A percentile compares a stretch with the other conserved stretches of the same genome.
phyloP scores from a whole-genome alignment of 2,329 filamentous ascomycete genomes.

The Beauveria medogensis region DNA sequence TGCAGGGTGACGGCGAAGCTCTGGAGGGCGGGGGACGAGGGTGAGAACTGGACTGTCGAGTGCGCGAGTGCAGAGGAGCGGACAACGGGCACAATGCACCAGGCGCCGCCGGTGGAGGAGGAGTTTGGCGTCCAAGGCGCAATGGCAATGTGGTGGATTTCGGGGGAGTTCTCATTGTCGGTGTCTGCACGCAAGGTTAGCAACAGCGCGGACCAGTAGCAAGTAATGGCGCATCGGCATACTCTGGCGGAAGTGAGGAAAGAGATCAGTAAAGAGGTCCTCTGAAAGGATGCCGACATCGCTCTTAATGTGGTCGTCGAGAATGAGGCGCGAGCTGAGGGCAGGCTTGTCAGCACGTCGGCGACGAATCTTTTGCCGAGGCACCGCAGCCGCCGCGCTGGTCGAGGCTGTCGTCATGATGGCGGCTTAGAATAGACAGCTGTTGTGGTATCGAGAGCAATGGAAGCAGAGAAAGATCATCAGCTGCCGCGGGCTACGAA shows the following conservation, averaged over 20 bases:
- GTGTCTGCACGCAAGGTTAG: slow-evolving; percentile 16
- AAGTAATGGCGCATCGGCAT: slow-evolving; percentile 23
- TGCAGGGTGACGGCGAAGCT: slow-evolving; percentile 69
- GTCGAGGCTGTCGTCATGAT: slow-evolving; percentile 17
- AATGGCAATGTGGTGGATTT: slow-evolving; percentile 59
- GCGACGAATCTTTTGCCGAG: slow-evolving; percentile 39
- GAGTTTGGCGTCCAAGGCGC: slow-evolving; percentile 61
- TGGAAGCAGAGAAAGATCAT: background rate
- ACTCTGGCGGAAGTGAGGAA: slow-evolving; percentile 53
- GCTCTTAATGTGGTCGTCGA: slow-evolving; percentile 78
- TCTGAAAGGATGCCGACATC: slow-evolving; percentile 81
- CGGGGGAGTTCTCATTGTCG: slow-evolving; percentile 31
- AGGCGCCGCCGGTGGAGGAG: slow-evolving; percentile 55
- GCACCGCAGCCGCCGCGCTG: slow-evolving; percentile 18
- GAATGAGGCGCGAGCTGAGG: slow-evolving; percentile 68
- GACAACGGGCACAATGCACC: slow-evolving; percentile 77
- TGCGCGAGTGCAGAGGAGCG: slow-evolving; percentile 57
- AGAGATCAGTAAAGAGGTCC: slow-evolving; percentile 76
- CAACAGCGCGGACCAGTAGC: background rate
- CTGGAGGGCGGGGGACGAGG: slow-evolving; percentile 65
- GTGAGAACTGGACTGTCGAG: slow-evolving; percentile 73
- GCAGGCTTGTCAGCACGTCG: slow-evolving; percentile 63
- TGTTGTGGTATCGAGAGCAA: background rate
- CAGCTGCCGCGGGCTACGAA: background rate
- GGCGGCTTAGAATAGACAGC: background rate